A percentile compares a stretch with the other conserved stretches of the same genome.
phyloP scores from a whole-genome alignment of 441 rosid genomes.

The Euphorbia neoarborescens region DNA sequence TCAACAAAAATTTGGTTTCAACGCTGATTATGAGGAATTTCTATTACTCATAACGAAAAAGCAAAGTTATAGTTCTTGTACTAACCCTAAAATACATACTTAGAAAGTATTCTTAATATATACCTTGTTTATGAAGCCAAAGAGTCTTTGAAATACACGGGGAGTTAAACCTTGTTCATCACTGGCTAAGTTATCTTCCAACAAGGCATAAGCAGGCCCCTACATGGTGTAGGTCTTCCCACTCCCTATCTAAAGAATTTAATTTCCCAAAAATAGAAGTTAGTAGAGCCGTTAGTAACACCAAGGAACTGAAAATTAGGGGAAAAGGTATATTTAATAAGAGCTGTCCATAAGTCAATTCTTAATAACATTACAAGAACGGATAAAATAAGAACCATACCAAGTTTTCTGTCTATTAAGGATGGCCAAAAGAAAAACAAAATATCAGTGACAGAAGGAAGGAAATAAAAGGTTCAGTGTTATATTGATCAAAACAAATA shows the following conservation, averaged over 20 bases:
- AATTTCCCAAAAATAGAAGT: constrained; percentile 18
- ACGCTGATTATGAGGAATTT: not conserved
- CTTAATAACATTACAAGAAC: no score
- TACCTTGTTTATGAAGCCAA: constrained; percentile 83
- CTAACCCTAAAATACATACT: not conserved
- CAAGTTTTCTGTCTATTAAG: no score
- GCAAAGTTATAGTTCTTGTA: not conserved
- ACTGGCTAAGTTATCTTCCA: constrained; percentile 52
- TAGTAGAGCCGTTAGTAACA: constrained; percentile 3
- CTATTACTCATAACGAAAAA: not conserved
- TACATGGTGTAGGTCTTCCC: constrained; percentile 98
- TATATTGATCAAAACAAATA: no score
- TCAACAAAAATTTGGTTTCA: not conserved
- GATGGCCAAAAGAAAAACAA: no score
- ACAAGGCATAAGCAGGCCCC: constrained; percentile 88
- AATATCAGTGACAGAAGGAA: no score
- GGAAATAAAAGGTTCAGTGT: no score
- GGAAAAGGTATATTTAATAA: not conserved
- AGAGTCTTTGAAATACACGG: constrained; percentile 75
- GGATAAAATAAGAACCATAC: no score
- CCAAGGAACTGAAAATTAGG: not conserved
- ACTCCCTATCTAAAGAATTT: constrained; percentile 72
- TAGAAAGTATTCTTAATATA: no score
- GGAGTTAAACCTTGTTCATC: constrained; percentile 94
- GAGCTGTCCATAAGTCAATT: constrained; percentile 99